Evolutionary conservation across 73 alveolate species (phyloP).

Genomic region (Stentor roeselii): DNA sequence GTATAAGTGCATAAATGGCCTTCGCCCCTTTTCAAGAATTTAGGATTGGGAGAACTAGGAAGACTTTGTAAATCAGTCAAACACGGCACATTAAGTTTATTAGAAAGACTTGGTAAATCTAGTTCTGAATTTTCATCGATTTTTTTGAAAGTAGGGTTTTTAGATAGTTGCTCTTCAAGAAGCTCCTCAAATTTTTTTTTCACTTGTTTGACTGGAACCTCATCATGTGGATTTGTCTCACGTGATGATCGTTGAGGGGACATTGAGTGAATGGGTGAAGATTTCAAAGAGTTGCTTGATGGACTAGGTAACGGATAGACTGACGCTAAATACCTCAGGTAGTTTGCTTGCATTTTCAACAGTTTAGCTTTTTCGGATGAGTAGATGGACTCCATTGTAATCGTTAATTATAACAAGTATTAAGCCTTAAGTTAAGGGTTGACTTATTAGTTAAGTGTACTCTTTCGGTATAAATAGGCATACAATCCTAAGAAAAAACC

Average conservation of each 20-base stretch:
- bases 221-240: slow-evolving; percentile 20
- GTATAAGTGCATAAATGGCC: neutral
- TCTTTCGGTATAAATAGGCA: no score
- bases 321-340: slow-evolving; percentile 11
- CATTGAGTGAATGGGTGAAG: neutral
- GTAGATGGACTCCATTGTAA: neutral
- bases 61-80: neutral
- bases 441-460: no score
- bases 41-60: neutral
- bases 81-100: neutral
- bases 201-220: neutral
- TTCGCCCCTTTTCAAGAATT: slow-evolving; percentile 7
- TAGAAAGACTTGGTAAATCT: neutral
- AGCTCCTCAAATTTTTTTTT: slow-evolving; percentile 25
- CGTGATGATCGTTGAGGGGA: neutral
- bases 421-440: no score
- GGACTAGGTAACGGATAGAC: neutral
- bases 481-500: no score
- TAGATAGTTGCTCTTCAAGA: slow-evolving; percentile 12
- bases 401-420: no score
- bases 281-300: neutral
- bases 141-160: neutral
- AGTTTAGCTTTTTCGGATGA: neutral
- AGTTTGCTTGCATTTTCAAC: slow-evolving; percentile 19
- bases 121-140: neutral